Conservation (phyloP, 2,329 filamentous ascomycete species). For the Didymella pomorum region DNA sequence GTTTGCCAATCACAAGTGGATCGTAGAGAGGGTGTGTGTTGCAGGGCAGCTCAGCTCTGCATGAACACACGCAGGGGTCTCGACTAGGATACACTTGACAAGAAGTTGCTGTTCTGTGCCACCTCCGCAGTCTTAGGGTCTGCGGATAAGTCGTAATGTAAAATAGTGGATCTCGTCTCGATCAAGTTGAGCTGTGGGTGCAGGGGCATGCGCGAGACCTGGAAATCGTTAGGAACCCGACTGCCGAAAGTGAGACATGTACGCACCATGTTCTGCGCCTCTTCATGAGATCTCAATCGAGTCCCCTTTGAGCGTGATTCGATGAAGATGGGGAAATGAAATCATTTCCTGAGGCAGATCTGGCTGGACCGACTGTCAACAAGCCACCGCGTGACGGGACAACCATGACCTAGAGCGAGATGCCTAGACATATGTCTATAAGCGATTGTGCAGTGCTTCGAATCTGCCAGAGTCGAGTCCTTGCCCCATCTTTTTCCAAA, state of each 20-base stretch:
- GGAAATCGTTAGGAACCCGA: background rate
- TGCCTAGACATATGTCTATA: background rate
- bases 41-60: background rate
- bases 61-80: background rate
- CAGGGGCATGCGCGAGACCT: background rate
- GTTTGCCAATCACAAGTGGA: background rate
- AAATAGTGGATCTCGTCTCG: background rate
- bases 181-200: background rate
- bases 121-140: background rate
- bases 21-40: background rate
- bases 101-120: background rate
- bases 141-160: background rate
- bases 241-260: background rate
- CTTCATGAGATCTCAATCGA: background rate
- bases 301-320: background rate
- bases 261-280: background rate
- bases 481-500: background rate
- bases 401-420: background rate
- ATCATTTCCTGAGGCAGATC: background rate
- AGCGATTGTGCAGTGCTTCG: background rate
- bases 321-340: background rate
- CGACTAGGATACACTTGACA: background rate
- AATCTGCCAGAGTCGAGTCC: background rate
- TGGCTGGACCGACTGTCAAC: background rate
- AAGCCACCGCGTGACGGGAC: background rate